A percentile compares a stretch with the other conserved stretches of the same genome.
phyloP scores from a whole-genome alignment of 1,284 basidiomycete genomes.

The Pseudozyma sp. region DNA sequence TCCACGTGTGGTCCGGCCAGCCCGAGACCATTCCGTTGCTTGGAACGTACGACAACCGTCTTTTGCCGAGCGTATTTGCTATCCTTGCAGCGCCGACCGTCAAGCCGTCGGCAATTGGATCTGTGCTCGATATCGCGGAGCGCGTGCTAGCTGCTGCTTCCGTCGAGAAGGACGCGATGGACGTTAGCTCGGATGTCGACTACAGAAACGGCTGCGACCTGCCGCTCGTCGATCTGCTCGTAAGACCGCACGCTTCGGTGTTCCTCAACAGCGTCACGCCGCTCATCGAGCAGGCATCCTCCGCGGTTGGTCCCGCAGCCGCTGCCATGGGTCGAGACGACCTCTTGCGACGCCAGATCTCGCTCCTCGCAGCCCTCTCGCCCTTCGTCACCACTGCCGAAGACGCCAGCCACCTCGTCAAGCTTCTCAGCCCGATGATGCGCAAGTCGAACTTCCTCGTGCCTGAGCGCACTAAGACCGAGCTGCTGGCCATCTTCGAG shows the following conservation, averaged over 20 bases:
- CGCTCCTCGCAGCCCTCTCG: constrained; percentile 82
- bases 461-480: constrained; percentile 86
- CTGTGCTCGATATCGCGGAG: constrained; percentile 88
- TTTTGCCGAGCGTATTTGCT: constrained; percentile 82
- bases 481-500: constrained; percentile 82
- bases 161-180: constrained; percentile 26
- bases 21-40: constrained; percentile 76
- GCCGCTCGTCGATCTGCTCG: constrained; percentile 69
- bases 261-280: constrained; percentile 80
- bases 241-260: constrained; percentile 81
- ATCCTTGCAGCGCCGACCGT: constrained; percentile 85
- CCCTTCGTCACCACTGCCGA: constrained; percentile 78
- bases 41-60: constrained; percentile 77
- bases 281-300: constrained; percentile 68
- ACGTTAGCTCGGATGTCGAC: constrained; percentile 18
- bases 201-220: constrained; percentile 21
- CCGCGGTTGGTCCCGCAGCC: constrained; percentile 75
- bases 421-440: constrained; percentile 83
- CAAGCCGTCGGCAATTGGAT: constrained; percentile 83
- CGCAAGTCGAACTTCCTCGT: constrained; percentile 81
- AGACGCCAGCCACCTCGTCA: constrained; percentile 81
- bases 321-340: constrained; percentile 75
- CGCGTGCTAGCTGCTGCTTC: constrained; percentile 73
- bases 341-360: constrained; percentile 83
- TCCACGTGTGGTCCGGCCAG: constrained; percentile 81